Evolutionary conservation across 2,329 filamentous ascomycete genomes (phyloP).

Genomic region (Leptographium flavum): DNA sequence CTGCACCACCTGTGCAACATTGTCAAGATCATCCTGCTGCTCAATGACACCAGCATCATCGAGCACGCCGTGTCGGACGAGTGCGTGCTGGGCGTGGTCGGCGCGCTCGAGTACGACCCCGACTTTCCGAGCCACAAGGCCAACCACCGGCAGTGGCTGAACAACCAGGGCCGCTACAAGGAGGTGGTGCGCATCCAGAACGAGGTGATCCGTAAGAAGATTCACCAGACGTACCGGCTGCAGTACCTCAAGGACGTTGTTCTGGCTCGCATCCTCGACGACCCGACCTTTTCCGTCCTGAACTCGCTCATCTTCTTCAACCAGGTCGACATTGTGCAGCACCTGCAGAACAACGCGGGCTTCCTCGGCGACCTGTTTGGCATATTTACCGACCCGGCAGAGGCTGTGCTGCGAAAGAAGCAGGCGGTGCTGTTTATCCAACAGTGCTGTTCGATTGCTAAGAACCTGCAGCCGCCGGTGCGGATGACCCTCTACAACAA

Average conservation of each 20-base stretch:
- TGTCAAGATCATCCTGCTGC: conserved; percentile 87
- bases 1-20: conserved; percentile 91
- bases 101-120: conserved; percentile 92
- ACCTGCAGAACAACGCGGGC: conserved; percentile 66
- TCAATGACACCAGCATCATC: conserved; percentile 91
- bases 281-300: conserved; percentile 92
- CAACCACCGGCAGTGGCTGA: conserved; percentile 87
- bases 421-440: conserved; percentile 94
- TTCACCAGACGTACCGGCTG: conserved; percentile 88
- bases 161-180: conserved; percentile 80
- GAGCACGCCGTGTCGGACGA: conserved; percentile 86
- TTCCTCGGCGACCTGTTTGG: conserved; percentile 73
- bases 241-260: conserved; percentile 99
- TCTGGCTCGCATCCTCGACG: conserved; percentile 85
- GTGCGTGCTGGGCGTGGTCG: conserved; percentile 81
- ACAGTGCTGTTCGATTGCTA: conserved; percentile 86
- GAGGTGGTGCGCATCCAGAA: conserved; percentile 92
- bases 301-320: conserved; percentile 99
- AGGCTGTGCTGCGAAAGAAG: conserved; percentile 63
- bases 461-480: conserved; percentile 76
- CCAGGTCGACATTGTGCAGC: conserved; percentile 93
- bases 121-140: conserved; percentile 97
- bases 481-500: conserved; percentile 77
- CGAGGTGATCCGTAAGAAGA: conserved; percentile 67
- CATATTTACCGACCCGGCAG: conserved; percentile 58